phyloP scores from a whole-genome alignment of 169 alveolate genomes.

The Cryptosporidium parvum region DNA sequence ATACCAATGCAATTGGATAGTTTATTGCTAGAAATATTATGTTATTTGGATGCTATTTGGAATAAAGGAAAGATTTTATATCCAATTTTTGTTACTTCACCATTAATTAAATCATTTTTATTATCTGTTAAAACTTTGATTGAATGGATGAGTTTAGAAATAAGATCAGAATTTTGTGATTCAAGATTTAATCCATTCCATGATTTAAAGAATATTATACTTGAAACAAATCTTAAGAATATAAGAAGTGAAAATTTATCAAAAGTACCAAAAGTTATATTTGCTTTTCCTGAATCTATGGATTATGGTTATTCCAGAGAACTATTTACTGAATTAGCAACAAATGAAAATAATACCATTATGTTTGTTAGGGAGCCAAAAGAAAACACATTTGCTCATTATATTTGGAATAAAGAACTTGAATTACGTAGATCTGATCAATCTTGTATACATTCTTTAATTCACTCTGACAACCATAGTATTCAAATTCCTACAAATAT shows the following conservation, averaged over 20 bases:
- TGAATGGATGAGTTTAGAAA: constrained; percentile 75
- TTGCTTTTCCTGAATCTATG: constrained; percentile 70
- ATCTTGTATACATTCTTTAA: constrained; percentile 26
- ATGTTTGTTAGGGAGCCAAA: constrained; percentile 56
- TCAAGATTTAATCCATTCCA: constrained; percentile 73
- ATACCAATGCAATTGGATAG: constrained; percentile 63
- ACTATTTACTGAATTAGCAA: constrained; percentile 57
- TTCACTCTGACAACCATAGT: background rate
- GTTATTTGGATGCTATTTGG: constrained; percentile 75
- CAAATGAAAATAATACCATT: constrained; percentile 50
- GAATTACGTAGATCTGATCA: constrained; percentile 1
- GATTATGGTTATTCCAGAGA: constrained; percentile 74
- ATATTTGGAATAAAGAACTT: constrained; percentile 52
- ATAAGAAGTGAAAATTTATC: constrained; percentile 28
- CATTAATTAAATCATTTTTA: constrained; percentile 50
- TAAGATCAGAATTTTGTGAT: constrained; percentile 64
- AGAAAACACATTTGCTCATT: constrained; percentile 63
- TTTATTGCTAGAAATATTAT: constrained; percentile 36
- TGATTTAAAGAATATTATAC: constrained; percentile 43
- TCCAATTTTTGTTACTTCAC: constrained; percentile 68
- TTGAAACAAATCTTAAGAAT: constrained; percentile 41
- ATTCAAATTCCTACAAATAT: constrained; percentile 11
- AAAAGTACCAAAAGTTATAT: constrained; percentile 52
- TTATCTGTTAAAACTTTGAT: constrained; percentile 62
- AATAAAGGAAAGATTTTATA: constrained; percentile 42